These are phyloP conservation scores for Nephelium lappaceum DNA, from an alignment of 345 rosid genomes.

Conservation along the genomic window DNA sequence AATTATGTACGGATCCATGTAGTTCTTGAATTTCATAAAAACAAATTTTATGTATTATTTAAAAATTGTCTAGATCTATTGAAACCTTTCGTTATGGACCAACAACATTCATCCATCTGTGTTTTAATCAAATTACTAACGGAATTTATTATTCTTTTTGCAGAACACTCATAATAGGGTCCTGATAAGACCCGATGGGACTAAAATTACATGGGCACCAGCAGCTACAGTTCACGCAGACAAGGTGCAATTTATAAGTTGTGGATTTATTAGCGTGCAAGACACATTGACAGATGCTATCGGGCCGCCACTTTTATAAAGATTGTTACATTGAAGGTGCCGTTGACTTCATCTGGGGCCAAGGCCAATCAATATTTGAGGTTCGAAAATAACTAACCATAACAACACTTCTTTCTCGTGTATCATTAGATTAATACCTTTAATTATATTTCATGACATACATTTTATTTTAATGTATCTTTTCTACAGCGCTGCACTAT, in stretches of 20 bases:
- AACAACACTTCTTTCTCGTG: too few relatives aligned
- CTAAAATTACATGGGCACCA: conserved; percentile 34
- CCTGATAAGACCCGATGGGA: background rate
- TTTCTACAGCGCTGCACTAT: conserved; percentile 21
- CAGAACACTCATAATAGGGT: conserved; percentile 42
- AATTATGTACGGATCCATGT: background rate
- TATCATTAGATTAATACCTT: too few relatives aligned
- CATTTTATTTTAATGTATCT: too few relatives aligned
- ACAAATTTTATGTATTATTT: too few relatives aligned
- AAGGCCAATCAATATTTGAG: conserved; percentile 45
- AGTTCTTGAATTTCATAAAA: background rate
- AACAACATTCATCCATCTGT: too few relatives aligned
- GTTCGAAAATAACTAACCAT: conserved; percentile 16
- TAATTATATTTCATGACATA: too few relatives aligned
- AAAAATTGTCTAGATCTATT: too few relatives aligned
- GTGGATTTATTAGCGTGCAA: conserved; percentile 43
- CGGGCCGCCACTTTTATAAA: conserved; percentile 45
- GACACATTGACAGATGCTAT: conserved; percentile 40
- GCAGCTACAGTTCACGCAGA: conserved; percentile 35
- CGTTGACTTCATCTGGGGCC: conserved; percentile 56
- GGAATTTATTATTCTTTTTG: background rate
- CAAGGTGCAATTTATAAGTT: conserved; percentile 36
- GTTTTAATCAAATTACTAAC: too few relatives aligned
- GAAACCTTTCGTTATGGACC: too few relatives aligned
- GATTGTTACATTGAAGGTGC: conserved; percentile 51